Percentiles rank a stretch among this genome's conserved stretches.
phyloP scores from a whole-genome alignment of 2,329 filamentous ascomycete genomes.

The Thermochaetoides dissita region DNA sequence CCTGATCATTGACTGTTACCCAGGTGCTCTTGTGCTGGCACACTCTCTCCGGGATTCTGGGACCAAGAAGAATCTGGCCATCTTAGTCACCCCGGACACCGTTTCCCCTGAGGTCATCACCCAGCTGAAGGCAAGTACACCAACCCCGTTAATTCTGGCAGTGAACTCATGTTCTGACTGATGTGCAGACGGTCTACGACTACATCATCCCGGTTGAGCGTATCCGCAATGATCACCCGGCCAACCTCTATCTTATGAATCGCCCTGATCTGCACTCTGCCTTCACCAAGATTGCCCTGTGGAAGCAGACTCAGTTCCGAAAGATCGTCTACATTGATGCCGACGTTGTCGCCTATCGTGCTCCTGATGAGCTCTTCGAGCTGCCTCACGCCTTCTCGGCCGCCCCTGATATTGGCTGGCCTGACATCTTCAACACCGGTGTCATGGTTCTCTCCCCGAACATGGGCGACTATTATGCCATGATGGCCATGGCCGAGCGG shows the following conservation, averaged over 20 bases:
- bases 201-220: constrained; percentile 73
- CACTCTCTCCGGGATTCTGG: constrained; percentile 89
- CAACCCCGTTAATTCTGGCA: background rate
- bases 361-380: constrained; percentile 84
- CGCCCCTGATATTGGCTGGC: constrained; percentile 93
- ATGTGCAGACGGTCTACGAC: constrained; percentile 62
- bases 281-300: constrained; percentile 93
- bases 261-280: constrained; percentile 79
- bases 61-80: constrained; percentile 71
- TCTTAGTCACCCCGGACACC: constrained; percentile 67
- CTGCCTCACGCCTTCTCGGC: constrained; percentile 47
- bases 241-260: constrained; percentile 84
- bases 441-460: constrained; percentile 85
- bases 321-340: constrained; percentile 92
- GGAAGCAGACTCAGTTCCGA: constrained; percentile 79
- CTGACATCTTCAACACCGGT: constrained; percentile 95
- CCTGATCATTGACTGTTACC: constrained; percentile 12
- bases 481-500: constrained; percentile 68
- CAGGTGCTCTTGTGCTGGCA: constrained; percentile 83
- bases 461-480: constrained; percentile 73
- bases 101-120: constrained; percentile 62
- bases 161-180: constrained; percentile 11
- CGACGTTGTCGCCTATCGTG: constrained; percentile 79
- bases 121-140: constrained; percentile 54
- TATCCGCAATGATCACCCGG: constrained; percentile 61